These are phyloP conservation scores for Cercospora sp. DNA, from an alignment of 2,329 filamentous ascomycete genomes.

Conservation along the genomic window DNA sequence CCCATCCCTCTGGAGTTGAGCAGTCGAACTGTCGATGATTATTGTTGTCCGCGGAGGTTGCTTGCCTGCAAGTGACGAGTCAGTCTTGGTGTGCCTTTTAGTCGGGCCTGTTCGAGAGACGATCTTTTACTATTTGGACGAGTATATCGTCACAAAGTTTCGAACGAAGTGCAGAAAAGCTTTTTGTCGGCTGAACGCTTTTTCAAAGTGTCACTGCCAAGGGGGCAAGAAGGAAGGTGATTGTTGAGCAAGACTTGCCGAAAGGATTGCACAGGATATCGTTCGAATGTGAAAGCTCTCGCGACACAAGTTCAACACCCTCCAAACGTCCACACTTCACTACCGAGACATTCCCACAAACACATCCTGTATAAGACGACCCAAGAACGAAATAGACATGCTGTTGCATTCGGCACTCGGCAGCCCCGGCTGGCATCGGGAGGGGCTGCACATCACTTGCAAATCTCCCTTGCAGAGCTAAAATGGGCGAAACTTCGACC, in stretches of 20 bases:
- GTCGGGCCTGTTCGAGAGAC: background rate
- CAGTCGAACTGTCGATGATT: too few relatives aligned
- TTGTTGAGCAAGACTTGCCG: background rate
- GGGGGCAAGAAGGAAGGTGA: background rate
- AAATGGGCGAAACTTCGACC: background rate
- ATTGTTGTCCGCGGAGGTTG: background rate
- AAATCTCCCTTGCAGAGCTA: conserved; percentile 3
- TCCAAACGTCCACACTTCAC: background rate
- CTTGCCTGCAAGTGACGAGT: background rate
- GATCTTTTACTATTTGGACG: background rate
- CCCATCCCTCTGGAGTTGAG: too few relatives aligned
- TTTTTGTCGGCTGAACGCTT: background rate
- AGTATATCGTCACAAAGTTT: background rate
- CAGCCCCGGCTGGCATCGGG: background rate
- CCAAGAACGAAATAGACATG: background rate
- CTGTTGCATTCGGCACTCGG: background rate
- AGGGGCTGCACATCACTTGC: background rate
- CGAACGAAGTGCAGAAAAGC: background rate
- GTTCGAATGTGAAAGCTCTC: too few relatives aligned
- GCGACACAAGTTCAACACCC: background rate
- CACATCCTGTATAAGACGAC: background rate
- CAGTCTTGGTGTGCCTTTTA: background rate
- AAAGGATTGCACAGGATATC: too few relatives aligned
- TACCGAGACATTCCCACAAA: background rate
- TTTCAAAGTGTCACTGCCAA: background rate